These are phyloP conservation scores for Tricholoma furcatifolium DNA, from an alignment of 768 basidiomycete species.

Conservation along the genomic window DNA sequence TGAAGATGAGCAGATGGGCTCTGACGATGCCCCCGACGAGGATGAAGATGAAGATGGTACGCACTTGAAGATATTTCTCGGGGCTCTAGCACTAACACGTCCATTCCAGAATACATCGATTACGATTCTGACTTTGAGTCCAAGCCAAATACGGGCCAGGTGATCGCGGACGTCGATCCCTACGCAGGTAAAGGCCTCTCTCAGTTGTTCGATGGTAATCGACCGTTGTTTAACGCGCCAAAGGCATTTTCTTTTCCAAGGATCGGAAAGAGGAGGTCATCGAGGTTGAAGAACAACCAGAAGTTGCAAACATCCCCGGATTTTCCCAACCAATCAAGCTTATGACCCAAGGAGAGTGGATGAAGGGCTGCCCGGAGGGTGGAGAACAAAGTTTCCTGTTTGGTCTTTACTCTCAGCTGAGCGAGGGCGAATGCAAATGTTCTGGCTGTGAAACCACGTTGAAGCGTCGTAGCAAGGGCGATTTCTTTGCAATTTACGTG, in stretches of 20 bases:
- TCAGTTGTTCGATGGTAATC: background rate
- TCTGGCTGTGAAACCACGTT: constrained; percentile 71
- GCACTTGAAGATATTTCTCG: constrained; percentile 5
- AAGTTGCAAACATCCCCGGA: constrained; percentile 43
- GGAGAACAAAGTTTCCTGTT: constrained; percentile 90
- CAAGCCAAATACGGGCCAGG: constrained; percentile 36
- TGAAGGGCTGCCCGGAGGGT: constrained; percentile 95
- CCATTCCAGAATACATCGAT: constrained; percentile 59
- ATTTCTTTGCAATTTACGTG: constrained; percentile 85
- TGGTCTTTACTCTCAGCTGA: constrained; percentile 74
- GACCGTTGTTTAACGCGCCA: constrained; percentile 6
- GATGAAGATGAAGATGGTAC: constrained; percentile 54
- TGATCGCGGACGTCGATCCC: constrained; percentile 71
- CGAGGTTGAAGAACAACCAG: constrained; percentile 83
- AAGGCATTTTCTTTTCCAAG: constrained; percentile 94
- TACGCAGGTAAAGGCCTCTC: constrained; percentile 63
- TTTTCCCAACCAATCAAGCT: constrained; percentile 52
- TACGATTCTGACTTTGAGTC: constrained; percentile 80
- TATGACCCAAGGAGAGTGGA: constrained; percentile 91
- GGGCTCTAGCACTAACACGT: background rate
- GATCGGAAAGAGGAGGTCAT: constrained; percentile 90
- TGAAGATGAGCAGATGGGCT: constrained; percentile 48
- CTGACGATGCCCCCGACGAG: constrained; percentile 45
- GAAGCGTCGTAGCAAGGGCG: constrained; percentile 54
- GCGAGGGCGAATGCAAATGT: constrained; percentile 62